phyloP scores from a whole-genome alignment of 148 eudicot species.

The Heliamphora exappendiculata region DNA sequence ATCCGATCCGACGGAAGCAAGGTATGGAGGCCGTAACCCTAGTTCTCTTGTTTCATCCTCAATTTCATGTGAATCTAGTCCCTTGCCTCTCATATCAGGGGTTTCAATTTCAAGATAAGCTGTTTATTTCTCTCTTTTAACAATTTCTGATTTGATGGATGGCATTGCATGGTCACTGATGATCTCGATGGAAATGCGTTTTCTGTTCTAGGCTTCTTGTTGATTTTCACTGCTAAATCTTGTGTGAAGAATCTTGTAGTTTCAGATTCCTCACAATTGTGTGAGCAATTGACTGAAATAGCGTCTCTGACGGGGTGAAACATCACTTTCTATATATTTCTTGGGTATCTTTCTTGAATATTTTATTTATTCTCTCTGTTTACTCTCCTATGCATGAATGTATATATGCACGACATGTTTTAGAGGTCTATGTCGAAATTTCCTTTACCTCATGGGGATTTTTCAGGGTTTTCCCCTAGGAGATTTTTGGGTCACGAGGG shows the following conservation, averaged over 20 bases:
- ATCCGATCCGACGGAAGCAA: constrained; percentile 7
- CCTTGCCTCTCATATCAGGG: not conserved
- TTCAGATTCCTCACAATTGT: not conserved
- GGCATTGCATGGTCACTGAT: not conserved
- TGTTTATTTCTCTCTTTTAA: not conserved
- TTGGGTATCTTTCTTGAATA: too few relatives aligned
- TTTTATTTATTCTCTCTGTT: too few relatives aligned
- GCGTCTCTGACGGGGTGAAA: too few relatives aligned
- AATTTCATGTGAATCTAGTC: not conserved
- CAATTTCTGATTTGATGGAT: not conserved
- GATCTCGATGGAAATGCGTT: not conserved
- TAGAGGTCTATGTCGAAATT: not conserved
- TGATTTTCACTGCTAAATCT: not conserved
- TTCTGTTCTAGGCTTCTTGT: not conserved
- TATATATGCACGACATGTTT: too few relatives aligned
- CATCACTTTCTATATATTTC: too few relatives aligned
- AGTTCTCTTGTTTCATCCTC: not conserved
- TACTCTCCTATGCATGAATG: too few relatives aligned
- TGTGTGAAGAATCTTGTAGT: not conserved
- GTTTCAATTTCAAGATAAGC: not conserved
- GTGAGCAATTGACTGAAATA: not conserved
- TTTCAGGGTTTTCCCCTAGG: not conserved
- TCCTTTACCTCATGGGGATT: too few relatives aligned
- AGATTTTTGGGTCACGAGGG: not conserved
- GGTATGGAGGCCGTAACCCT: not conserved